Evolutionary conservation across 805 yeast species (phyloP), one percentile per base, ranked within the genome.

Genomic region (Jamesozyma jinghongensis): DNA sequence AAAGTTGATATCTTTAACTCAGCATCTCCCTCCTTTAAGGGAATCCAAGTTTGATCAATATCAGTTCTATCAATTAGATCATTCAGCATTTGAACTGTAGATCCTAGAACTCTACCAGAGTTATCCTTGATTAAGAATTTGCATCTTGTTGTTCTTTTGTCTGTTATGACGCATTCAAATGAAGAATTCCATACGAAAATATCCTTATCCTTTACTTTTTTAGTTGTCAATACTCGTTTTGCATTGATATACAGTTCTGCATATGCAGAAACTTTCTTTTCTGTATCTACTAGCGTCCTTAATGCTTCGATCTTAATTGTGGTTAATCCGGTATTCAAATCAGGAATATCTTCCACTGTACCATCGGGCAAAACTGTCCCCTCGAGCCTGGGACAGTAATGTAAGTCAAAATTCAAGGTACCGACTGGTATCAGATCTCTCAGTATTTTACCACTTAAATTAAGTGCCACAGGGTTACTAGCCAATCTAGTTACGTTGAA

Each of bases 241-340:
- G 77, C 76, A 52, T 81, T 74, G 52, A 85, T 61, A 52, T 70
- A 74, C 37, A 88, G 50, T 56, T 87, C 94, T 25, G 79, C 85
- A 61, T 68, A 82, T 0, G 85, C 66, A 3, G 83, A 63, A 6
- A 74, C 66, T 41, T 76, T 75, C 16, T 75, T 77, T 26, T 71
- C 74, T 28, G 50, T 48, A 22, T 63, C 67, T 26, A 48, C 53
- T 32, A 60, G 40, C 14, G 51, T 57, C 19, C 47, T 34, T 26
- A 50, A 50, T 22, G 51, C 54, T 44, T 77, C 79, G 51, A 88
- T 37, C 18, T 34, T 36, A n/a, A 58, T 66, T 53, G 77, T 70
- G 19, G 80, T 75, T 49, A 92, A 78, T 70, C 97, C 97, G n/a
- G 96, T 85, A 64, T 87, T 88, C 58, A 85, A 74, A 47, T 85